These are phyloP conservation scores for Kazachstania africana DNA, from an alignment of 805 yeast species.

Conservation along the genomic window DNA sequence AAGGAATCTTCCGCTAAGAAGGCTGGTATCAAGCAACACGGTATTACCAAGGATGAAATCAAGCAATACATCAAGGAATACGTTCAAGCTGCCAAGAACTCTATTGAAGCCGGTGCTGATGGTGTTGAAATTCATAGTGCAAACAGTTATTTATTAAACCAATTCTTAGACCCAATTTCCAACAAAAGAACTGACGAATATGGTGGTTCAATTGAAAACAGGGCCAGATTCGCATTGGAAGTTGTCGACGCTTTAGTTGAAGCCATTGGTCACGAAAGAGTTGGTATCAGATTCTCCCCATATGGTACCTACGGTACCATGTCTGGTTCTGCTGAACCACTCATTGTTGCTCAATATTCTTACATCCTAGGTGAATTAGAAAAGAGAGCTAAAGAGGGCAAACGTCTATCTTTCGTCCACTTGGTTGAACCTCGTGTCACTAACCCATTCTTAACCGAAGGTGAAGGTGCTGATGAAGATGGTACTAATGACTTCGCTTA, in stretches of 20 bases:
- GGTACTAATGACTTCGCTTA: constrained; percentile 29
- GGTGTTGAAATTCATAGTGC: constrained; percentile 59
- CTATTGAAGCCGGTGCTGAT: constrained; percentile 33
- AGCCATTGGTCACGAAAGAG: constrained; percentile 39
- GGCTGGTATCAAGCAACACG: constrained; percentile 23
- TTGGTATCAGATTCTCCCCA: constrained; percentile 40
- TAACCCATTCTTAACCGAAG: constrained; percentile 13
- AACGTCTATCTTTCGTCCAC: constrained; percentile 32
- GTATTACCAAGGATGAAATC: constrained; percentile 26
- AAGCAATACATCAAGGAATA: constrained; percentile 31
- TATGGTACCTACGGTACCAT: constrained; percentile 29
- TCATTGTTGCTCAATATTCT: constrained; percentile 27
- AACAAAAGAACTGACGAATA: constrained; percentile 40
- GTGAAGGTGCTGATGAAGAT: constrained; percentile 18
- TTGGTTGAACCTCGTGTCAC: constrained; percentile 36
- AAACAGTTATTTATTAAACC: constrained; percentile 48
- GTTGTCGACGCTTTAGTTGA: constrained; percentile 39
- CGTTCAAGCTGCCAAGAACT: constrained; percentile 33
- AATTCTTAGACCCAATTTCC: constrained; percentile 39
- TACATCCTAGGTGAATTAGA: constrained; percentile 32
- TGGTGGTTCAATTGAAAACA: constrained; percentile 42
- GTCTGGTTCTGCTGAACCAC: constrained; percentile 26
- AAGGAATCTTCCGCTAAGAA: constrained; percentile 24
- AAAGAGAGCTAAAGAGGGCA: constrained; percentile 24
- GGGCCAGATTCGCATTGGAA: constrained; percentile 34